These are phyloP conservation scores for Cordyceps cateniannulata DNA, from an alignment of 2,329 filamentous ascomycete genomes.

Conservation along the genomic window DNA sequence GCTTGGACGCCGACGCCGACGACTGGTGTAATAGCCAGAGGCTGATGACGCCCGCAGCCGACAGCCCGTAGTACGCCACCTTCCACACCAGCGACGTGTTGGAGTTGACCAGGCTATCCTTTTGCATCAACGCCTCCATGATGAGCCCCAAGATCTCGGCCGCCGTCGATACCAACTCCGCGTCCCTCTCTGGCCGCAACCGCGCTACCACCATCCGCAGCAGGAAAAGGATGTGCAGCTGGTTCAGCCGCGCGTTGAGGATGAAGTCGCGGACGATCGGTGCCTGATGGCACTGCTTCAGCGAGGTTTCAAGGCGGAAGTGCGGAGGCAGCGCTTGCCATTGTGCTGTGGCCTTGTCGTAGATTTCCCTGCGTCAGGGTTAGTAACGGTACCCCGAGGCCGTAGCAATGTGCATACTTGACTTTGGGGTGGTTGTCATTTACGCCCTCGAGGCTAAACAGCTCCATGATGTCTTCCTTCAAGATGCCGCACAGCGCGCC, in stretches of 20 bases:
- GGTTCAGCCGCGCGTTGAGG: constrained; percentile 8
- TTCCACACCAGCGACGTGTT: constrained; percentile 14
- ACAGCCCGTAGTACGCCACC: constrained; percentile 17
- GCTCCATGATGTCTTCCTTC: constrained; percentile 13
- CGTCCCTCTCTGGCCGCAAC: neutral
- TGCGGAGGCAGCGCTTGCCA: constrained; percentile 9
- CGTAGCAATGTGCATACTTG: neutral
- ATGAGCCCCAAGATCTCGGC: constrained; percentile 8
- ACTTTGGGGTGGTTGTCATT: constrained; percentile 7
- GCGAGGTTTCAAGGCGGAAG: constrained; percentile 10
- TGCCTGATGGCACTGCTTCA: constrained; percentile 9
- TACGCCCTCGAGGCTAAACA: neutral
- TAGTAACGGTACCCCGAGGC: neutral
- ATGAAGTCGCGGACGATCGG: constrained; percentile 9
- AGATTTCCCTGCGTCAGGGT: neutral
- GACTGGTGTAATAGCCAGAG: constrained; percentile 14
- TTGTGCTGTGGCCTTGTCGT: constrained; percentile 1
- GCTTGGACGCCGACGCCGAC: neutral
- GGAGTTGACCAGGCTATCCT: constrained; percentile 13
- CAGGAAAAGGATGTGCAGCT: constrained; percentile 11
- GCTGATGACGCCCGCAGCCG: constrained; percentile 17
- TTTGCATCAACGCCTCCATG: constrained; percentile 12
- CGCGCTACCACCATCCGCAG: constrained; percentile 10
- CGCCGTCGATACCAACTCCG: constrained; percentile 8
- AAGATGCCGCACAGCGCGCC: constrained; percentile 7